Percentiles rank a stretch among this genome's conserved stretches.
phyloP scores from a whole-genome alignment of 2,329 filamentous ascomycete genomes.

The Alternaria hordeiaustralica region DNA sequence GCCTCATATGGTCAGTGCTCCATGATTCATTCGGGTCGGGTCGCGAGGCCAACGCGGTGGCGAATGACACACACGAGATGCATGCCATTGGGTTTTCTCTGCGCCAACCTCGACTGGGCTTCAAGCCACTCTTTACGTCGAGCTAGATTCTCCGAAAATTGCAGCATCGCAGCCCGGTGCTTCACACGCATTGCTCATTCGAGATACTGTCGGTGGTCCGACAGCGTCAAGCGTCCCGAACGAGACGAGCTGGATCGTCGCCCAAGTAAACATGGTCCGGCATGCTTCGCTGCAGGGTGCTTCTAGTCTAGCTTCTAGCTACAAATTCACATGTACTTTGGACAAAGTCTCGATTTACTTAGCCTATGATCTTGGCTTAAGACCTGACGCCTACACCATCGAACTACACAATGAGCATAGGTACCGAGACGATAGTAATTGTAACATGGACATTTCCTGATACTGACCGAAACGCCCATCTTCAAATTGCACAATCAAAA shows the following conservation, averaged over 20 bases:
- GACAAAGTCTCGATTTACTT: neutral
- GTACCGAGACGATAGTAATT: no score
- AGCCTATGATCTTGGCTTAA: neutral
- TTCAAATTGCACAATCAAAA: no score
- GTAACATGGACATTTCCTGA: no score
- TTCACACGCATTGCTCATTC: neutral
- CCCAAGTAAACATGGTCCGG: neutral
- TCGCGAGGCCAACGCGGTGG: conserved; percentile 16
- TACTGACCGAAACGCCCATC: no score
- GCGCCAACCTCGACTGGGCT: neutral
- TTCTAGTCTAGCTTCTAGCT: neutral
- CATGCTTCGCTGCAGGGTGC: neutral
- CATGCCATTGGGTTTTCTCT: neutral
- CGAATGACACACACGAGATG: conserved; percentile 4
- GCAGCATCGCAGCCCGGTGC: neutral
- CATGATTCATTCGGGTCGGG: conserved; percentile 14
- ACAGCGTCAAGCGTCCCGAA: neutral
- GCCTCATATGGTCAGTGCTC: conserved; percentile 19
- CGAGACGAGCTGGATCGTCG: neutral
- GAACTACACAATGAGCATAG: no score
- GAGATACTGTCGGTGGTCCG: neutral
- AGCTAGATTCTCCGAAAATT: conserved; percentile 1
- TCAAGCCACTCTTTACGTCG: conserved; percentile 4
- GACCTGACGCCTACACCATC: fast-evolving
- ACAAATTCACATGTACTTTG: neutral